These are phyloP conservation scores for Sclerotinia trifoliorum DNA, from an alignment of 2,329 filamentous ascomycete genomes.

Conservation along the genomic window DNA sequence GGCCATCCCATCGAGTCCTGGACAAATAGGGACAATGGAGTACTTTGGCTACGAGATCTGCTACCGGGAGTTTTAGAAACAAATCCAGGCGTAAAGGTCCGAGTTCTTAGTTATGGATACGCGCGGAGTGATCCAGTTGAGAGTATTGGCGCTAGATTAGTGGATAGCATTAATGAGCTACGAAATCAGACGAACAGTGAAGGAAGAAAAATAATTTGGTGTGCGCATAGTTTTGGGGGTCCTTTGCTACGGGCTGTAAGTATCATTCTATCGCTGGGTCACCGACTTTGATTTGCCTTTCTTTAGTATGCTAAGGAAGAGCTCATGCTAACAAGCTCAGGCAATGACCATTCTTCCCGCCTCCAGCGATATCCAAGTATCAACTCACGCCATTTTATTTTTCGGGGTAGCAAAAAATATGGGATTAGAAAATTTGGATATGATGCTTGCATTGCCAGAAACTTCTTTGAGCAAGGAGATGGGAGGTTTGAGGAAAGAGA, in stretches of 20 bases:
- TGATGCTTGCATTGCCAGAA: background rate
- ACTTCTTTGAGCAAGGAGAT: slow-evolving; percentile 10
- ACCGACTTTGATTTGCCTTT: background rate
- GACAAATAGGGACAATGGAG: slow-evolving; percentile 6
- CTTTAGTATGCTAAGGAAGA: background rate
- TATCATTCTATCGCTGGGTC: background rate
- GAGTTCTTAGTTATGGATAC: slow-evolving; percentile 18
- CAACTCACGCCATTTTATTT: slow-evolving; percentile 13
- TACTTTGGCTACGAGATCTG: slow-evolving; percentile 19
- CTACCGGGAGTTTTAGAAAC: background rate
- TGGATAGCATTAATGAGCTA: background rate
- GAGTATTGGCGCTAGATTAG: background rate
- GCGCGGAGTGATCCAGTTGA: background rate
- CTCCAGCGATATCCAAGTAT: background rate
- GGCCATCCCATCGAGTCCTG: slow-evolving; percentile 16
- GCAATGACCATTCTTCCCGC: background rate
- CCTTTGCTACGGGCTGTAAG: slow-evolving; percentile 12
- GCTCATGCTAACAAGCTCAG: background rate
- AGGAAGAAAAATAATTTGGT: slow-evolving; percentile 17
- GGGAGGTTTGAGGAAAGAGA: background rate
- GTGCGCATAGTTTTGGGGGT: slow-evolving; percentile 19
- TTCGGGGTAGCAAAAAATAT: slow-evolving; percentile 16
- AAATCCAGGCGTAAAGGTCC: background rate
- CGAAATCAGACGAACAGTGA: background rate
- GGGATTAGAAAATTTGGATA: slow-evolving; percentile 9